Percentiles rank a stretch among this genome's conserved stretches.
These are phyloP conservation scores for Schizosaccharomyces osmophilus DNA, from an alignment of 805 yeast species.

Conservation along the genomic window DNA sequence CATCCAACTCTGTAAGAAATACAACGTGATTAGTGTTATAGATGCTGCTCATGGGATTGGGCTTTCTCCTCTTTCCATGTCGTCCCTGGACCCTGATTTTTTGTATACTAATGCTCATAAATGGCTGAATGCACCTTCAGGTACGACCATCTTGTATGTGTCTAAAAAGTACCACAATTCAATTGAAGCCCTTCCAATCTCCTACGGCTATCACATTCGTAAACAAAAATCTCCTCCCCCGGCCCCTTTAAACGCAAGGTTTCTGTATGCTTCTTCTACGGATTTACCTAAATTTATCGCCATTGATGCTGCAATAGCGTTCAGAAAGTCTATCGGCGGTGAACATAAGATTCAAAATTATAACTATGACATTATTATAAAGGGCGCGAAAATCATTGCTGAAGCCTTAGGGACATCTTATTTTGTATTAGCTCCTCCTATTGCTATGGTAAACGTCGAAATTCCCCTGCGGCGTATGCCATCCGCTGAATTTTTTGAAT, in stretches of 20 bases:
- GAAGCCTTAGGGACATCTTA: slow-evolving; percentile 18
- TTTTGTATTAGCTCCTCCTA: slow-evolving; percentile 9
- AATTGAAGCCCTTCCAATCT: slow-evolving; percentile 1
- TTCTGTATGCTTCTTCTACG: neutral
- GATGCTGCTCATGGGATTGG: slow-evolving; percentile 61
- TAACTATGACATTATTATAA: slow-evolving; percentile 21
- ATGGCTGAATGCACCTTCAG: slow-evolving; percentile 20
- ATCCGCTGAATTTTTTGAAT: slow-evolving; percentile 5
- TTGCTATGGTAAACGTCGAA: slow-evolving; percentile 22
- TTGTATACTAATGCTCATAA: slow-evolving; percentile 41
- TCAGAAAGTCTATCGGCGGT: slow-evolving; percentile 34
- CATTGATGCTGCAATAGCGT: slow-evolving; percentile 27
- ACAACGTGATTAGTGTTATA: slow-evolving; percentile 28
- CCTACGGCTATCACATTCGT: slow-evolving; percentile 1
- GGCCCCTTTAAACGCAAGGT: neutral
- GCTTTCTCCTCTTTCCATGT: slow-evolving; percentile 10
- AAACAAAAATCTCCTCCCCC: neutral
- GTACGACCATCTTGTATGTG: slow-evolving; percentile 1
- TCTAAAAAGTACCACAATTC: slow-evolving; percentile 1
- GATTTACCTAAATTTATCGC: slow-evolving; percentile 21
- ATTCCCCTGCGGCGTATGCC: slow-evolving; percentile 15
- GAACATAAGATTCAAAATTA: slow-evolving; percentile 27
- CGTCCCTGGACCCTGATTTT: slow-evolving; percentile 28
- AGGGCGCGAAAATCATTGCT: slow-evolving; percentile 21
- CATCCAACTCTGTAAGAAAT: slow-evolving; percentile 21